Base-by-base conservation (phyloP, 345 rosid genomes). In the Syzygium aqueum region DNA sequence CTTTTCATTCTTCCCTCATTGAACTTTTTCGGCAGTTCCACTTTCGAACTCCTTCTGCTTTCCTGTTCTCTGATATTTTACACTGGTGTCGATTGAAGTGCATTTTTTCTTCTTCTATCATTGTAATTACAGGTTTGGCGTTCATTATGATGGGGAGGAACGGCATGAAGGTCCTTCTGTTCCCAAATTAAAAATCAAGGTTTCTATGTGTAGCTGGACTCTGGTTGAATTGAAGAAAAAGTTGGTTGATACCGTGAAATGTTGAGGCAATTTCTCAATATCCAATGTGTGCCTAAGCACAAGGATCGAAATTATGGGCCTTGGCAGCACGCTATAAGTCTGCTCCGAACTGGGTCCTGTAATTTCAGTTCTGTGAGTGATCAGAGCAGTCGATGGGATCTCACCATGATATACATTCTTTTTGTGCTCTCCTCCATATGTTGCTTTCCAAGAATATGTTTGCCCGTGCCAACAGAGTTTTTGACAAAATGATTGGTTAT, bases 401-500 rank as follows among this genome's bases (percentile, higher is more conserved):
- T 73, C 49, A 37, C 82, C 49, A 73, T 11, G 49, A 73, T 73
- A 73, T 73, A 37, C 82, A 73, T 19, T 73, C 92, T 67, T 88
- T 90, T 80, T 85, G 88, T 67, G 88, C 89, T 23, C 86, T 93
- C 87, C 89, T 91, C 78, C 89, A 78, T 43, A 46, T 91, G 40
- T 84, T 91, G 92, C 91, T 93, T 40, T 87, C 88, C 10, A 73
- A 89, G 87, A 84, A 86, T 84, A 87, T 88, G 91, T 89, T 88
- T 3, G 90, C 77, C 89, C 88, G 51, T 37, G 94, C 95, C 78
- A 86, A 83, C 46, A 54, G 86, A 86, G 87, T 91, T 87, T 92
- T 94, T 57, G 95, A 89, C 85, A 89, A 89, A 90, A 89, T 92
- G 90, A 53, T 86, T 61, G 28, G 30, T 19, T 56, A 37, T 37